Evolutionary conservation across 257 asterid genomes (phyloP).

Genomic region (Solanum stenotomum): DNA sequence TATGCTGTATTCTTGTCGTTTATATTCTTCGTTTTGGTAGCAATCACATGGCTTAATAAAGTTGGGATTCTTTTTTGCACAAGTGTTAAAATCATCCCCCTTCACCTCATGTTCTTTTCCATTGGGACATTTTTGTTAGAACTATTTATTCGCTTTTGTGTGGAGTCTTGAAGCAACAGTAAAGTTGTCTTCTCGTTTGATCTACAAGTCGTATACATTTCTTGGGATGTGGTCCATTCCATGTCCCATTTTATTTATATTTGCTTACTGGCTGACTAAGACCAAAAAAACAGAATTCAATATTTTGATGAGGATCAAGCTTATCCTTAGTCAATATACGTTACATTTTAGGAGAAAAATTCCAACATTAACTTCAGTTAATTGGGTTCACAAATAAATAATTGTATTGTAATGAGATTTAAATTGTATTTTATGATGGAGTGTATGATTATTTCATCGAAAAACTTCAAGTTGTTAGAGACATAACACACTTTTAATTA

Average conservation of each 20-base stretch:
- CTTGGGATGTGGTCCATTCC: background rate
- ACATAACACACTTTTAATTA: no score
- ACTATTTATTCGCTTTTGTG: background rate
- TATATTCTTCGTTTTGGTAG: background rate
- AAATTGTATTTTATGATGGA: background rate
- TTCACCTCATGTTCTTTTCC: background rate
- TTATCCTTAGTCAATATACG: background rate
- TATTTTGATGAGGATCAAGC: background rate
- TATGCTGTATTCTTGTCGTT: background rate
- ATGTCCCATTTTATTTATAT: background rate
- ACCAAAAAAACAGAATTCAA: background rate
- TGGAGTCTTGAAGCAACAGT: no score
- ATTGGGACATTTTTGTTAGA: background rate
- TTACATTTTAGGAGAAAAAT: background rate
- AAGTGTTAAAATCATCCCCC: background rate
- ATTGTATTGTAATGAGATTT: background rate
- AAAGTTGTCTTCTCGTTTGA: no score
- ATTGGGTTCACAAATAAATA: background rate
- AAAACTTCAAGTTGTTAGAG: background rate
- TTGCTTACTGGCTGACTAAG: background rate
- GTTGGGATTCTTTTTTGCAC: background rate
- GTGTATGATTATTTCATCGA: fast-evolving
- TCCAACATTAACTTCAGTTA: background rate
- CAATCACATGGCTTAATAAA: background rate
- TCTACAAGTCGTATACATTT: background rate